Evolutionary conservation across 768 basidiomycete genomes (phyloP).

Genomic region (Boletus reticuloceps): DNA sequence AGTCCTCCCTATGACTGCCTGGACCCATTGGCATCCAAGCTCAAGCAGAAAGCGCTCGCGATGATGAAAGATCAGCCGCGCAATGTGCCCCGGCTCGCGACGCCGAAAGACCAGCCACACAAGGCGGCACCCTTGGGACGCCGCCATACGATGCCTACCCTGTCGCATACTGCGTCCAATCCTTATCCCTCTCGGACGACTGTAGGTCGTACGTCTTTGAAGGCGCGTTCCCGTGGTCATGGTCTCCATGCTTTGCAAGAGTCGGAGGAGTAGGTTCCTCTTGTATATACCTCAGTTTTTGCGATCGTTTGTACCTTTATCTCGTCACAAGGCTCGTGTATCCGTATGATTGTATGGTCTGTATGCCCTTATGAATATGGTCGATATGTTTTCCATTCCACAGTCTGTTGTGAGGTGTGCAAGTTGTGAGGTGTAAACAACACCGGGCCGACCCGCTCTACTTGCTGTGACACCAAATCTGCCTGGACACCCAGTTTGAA

Average conservation of each 20-base stretch:
- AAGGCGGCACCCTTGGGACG: conserved; percentile 10
- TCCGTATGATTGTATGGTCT: conserved; percentile 1
- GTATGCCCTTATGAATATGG: not conserved
- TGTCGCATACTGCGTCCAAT: not conserved
- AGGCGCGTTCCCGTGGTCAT: not conserved
- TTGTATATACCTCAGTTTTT: not conserved
- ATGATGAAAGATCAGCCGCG: not conserved
- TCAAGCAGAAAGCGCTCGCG: conserved; percentile 1
- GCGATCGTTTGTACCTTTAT: not conserved
- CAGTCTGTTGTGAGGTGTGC: too few relatives aligned
- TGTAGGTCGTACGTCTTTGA: not conserved
- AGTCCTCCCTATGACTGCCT: not conserved
- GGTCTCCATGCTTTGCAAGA: conserved; percentile 6
- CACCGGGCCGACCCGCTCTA: too few relatives aligned
- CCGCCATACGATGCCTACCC: conserved; percentile 15
- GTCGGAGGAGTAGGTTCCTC: not conserved
- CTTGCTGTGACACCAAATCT: not conserved
- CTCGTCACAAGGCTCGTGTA: not conserved
- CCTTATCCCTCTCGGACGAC: not conserved
- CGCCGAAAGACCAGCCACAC: too few relatives aligned
- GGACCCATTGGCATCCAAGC: not conserved
- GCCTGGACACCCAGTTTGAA: not conserved
- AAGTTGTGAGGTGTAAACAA: too few relatives aligned
- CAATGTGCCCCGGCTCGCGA: too few relatives aligned
- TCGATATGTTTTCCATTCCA: not conserved